These are phyloP conservation scores for Didymella pomorum DNA, from an alignment of 2,329 filamentous ascomycete genomes.

Conservation along the genomic window DNA sequence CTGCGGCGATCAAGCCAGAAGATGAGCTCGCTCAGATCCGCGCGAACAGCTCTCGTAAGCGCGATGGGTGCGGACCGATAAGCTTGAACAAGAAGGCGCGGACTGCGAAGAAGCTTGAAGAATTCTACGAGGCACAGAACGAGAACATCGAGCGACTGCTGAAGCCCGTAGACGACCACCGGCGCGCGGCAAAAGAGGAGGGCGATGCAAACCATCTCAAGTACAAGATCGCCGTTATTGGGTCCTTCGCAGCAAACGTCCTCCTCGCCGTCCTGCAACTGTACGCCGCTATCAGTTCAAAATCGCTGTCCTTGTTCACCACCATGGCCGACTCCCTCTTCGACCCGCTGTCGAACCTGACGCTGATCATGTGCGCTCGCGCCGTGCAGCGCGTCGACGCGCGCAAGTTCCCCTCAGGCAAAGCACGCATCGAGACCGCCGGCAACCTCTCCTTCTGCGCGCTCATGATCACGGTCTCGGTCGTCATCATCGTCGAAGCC, in stretches of 20 bases:
- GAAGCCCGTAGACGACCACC: conserved; percentile 91
- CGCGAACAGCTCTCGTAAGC: conserved; percentile 81
- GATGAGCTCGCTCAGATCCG: conserved; percentile 79
- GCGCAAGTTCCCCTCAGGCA: conserved; percentile 86
- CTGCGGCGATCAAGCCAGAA: conserved; percentile 77
- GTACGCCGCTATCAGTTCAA: conserved; percentile 85
- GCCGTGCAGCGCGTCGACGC: conserved; percentile 88
- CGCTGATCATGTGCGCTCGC: conserved; percentile 84
- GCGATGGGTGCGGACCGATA: conserved; percentile 61
- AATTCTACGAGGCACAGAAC: conserved; percentile 91
- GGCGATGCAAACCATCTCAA: conserved; percentile 82
- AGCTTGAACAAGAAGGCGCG: conserved; percentile 53
- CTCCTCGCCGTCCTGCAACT: conserved; percentile 81
- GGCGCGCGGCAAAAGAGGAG: conserved; percentile 80
- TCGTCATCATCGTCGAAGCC: conserved; percentile 92
- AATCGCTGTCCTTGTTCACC: conserved; percentile 94
- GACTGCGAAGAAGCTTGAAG: conserved; percentile 67
- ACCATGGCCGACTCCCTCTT: conserved; percentile 97
- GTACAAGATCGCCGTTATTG: conserved; percentile 72
- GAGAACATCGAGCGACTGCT: conserved; percentile 90
- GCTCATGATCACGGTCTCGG: conserved; percentile 90
- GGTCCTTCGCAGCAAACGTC: conserved; percentile 80
- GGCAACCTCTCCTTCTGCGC: conserved; percentile 98
- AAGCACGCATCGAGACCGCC: conserved; percentile 91
- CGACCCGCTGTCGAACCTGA: conserved; percentile 88